Evolutionary conservation across 2,329 filamentous ascomycete species (phyloP).

Genomic region (Cladorrhinum sp.): DNA sequence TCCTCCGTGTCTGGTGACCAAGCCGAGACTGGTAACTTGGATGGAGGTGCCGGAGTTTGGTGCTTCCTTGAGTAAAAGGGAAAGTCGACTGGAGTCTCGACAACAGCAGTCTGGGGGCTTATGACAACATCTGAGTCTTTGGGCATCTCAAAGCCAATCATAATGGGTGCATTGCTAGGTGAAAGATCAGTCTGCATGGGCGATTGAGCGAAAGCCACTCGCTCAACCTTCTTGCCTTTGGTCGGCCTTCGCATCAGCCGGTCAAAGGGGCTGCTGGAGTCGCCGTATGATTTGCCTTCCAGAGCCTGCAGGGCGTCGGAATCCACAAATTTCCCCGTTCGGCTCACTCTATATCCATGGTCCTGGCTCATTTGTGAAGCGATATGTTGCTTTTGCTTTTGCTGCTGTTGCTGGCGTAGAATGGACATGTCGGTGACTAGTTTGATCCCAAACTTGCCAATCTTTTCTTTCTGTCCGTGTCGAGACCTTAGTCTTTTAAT

Average conservation of each 20-base stretch:
- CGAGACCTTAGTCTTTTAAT: slow-evolving; percentile 54
- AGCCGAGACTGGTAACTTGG: slow-evolving; percentile 43
- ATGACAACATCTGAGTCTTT: slow-evolving; percentile 48
- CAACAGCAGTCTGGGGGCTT: slow-evolving; percentile 49
- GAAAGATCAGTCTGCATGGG: slow-evolving; percentile 51
- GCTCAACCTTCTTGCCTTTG: slow-evolving; percentile 30
- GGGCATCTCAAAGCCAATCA: slow-evolving; percentile 68
- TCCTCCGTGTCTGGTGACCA: slow-evolving; percentile 64
- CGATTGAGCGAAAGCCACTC: slow-evolving; percentile 23
- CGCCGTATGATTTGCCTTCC: slow-evolving; percentile 53
- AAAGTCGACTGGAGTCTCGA: slow-evolving; percentile 40
- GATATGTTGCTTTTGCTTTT: slow-evolving; percentile 31
- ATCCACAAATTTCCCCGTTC: slow-evolving; percentile 52
- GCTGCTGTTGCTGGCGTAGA: slow-evolving; percentile 43
- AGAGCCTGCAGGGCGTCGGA: slow-evolving; percentile 58
- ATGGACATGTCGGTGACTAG: slow-evolving; percentile 67
- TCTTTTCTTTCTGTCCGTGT: slow-evolving; percentile 58
- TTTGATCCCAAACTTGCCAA: slow-evolving; percentile 61
- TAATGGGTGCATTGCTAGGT: slow-evolving; percentile 67
- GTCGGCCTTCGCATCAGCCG: slow-evolving; percentile 49
- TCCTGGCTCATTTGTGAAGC: slow-evolving; percentile 30
- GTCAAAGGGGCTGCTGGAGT: slow-evolving; percentile 56
- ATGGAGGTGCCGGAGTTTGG: slow-evolving; percentile 32
- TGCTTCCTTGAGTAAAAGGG: slow-evolving; percentile 20
- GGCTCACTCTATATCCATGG: slow-evolving; percentile 25